Conservation (phyloP, 1,284 basidiomycete species). For the Malassezia caprae region DNA sequence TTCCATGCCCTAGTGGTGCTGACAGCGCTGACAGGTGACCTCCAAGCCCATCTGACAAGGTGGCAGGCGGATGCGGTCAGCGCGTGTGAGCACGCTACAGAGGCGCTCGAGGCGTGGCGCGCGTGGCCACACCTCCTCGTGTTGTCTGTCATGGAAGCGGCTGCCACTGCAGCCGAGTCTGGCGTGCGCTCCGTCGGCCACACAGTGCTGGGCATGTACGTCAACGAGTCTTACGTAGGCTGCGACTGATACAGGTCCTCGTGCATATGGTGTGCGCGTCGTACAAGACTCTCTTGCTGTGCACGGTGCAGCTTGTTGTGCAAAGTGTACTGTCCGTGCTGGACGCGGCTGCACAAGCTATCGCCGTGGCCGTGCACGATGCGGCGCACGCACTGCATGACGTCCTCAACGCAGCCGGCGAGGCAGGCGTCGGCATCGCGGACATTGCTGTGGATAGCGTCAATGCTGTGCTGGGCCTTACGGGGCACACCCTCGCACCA, state of each 20-base stretch:
- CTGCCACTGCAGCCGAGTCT: neutral
- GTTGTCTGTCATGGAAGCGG: neutral
- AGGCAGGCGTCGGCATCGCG: slow-evolving; percentile 1
- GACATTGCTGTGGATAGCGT: slow-evolving; percentile 3
- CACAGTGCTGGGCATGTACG: neutral
- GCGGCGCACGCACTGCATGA: slow-evolving; percentile 5
- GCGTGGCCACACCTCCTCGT: neutral
- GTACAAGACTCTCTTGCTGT: slow-evolving; percentile 10
- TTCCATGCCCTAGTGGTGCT: neutral
- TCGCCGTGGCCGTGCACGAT: slow-evolving; percentile 4
- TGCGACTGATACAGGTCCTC: neutral
- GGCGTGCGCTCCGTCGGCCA: slow-evolving; percentile 1
- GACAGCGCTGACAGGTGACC: neutral
- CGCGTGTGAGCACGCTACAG: neutral
- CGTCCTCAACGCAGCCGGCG: neutral
- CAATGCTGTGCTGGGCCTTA: slow-evolving; percentile 6
- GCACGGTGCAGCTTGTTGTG: slow-evolving; percentile 10
- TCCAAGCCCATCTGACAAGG: neutral
- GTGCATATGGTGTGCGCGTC: neutral
- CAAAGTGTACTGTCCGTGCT: slow-evolving; percentile 7
- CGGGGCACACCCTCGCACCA: slow-evolving; percentile 2
- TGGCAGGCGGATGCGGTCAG: neutral
- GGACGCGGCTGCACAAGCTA: slow-evolving; percentile 8
- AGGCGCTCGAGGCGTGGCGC: neutral
- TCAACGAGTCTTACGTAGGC: neutral